Percentiles rank a stretch among this genome's conserved stretches.
phyloP scores from a whole-genome alignment of 129 eudicot genomes.

The Gnaphalium uliginosum region DNA sequence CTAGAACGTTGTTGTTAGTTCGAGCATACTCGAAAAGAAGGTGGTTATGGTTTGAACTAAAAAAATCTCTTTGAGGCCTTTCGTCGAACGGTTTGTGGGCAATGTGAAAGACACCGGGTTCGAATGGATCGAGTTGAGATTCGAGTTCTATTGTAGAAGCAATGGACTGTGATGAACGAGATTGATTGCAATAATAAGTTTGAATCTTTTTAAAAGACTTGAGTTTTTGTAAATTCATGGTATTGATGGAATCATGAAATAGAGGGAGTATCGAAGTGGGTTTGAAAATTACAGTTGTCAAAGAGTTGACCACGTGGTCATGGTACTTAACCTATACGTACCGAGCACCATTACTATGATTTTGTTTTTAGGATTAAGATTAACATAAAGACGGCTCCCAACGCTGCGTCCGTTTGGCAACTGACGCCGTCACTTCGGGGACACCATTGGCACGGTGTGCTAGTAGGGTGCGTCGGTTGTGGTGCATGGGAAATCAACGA shows the following conservation, averaged over 20 bases:
- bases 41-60: conserved; percentile 47
- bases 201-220: conserved; percentile 30
- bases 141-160: conserved; percentile 27
- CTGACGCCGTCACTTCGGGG: no score
- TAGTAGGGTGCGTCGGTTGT: no score
- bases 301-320: no score
- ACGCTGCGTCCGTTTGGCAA: no score
- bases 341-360: no score
- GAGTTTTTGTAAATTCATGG: conserved; percentile 27
- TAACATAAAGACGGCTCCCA: no score
- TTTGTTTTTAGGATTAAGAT: no score
- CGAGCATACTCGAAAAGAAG: conserved; percentile 76
- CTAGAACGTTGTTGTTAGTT: conserved; percentile 44
- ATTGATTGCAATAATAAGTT: conserved; percentile 19
- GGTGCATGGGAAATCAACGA: no score
- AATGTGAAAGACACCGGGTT: neutral
- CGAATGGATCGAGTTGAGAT: neutral
- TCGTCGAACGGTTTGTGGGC: conserved; percentile 64
- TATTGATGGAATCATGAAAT: neutral
- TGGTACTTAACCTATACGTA: no score
- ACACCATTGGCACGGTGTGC: no score
- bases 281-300: neutral
- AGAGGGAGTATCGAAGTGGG: conserved; percentile 10
- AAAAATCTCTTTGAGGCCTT: conserved; percentile 41
- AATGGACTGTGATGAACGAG: conserved; percentile 27